These are phyloP conservation scores for Prunus padus DNA, from an alignment of 306 rosid species.

Conservation along the genomic window DNA sequence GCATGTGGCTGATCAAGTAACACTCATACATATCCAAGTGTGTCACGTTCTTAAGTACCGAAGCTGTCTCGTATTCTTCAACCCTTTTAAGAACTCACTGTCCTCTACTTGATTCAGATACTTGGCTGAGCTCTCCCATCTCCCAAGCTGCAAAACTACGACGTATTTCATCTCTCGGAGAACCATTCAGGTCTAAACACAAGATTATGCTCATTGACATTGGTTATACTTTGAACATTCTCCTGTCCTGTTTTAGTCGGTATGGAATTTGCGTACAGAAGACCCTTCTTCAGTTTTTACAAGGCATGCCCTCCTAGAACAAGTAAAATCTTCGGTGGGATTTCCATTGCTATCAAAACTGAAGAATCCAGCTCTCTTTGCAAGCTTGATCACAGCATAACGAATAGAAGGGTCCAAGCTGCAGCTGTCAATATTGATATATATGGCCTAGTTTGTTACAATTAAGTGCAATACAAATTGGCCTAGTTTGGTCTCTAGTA, in stretches of 20 bases:
- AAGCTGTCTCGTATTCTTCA: conserved; percentile 22
- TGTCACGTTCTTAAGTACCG: conserved; percentile 21
- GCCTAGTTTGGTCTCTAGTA: no score
- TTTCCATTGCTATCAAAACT: neutral
- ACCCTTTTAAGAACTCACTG: conserved; percentile 22
- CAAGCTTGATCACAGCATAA: neutral
- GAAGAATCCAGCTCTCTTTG: neutral
- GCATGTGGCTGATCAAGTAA: conserved; percentile 22
- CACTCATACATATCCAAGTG: conserved; percentile 28
- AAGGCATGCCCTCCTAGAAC: conserved; percentile 8
- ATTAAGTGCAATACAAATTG: no score
- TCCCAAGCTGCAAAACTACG: conserved; percentile 24
- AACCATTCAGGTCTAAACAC: conserved; percentile 18
- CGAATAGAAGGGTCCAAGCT: conserved; percentile 5
- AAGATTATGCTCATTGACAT: conserved; percentile 21
- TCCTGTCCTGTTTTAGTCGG: neutral
- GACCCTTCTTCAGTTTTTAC: conserved; percentile 1
- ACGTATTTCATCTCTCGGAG: conserved; percentile 23
- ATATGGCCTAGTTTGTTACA: no score
- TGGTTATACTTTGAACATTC: neutral
- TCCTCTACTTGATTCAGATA: conserved; percentile 10
- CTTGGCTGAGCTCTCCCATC: conserved; percentile 13
- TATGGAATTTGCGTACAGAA: neutral
- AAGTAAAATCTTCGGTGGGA: conserved; percentile 5
- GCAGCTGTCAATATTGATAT: conserved; percentile 14